These are phyloP conservation scores for Colletotrichum ledebouriae DNA, from an alignment of 2,329 filamentous ascomycete genomes.

Conservation along the genomic window DNA sequence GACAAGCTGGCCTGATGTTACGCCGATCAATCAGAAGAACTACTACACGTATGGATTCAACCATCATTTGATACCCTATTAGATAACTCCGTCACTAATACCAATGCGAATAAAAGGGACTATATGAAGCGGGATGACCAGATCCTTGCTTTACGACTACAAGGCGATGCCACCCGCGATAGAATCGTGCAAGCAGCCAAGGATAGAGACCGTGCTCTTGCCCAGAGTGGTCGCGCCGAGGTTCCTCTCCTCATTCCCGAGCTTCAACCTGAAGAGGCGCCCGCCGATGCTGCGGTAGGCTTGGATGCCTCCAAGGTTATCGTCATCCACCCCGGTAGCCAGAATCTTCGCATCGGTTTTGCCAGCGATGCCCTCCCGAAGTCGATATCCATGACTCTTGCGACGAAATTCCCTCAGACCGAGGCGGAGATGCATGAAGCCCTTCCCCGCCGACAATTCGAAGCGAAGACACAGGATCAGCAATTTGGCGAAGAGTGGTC, in stretches of 20 bases:
- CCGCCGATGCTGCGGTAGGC: constrained; percentile 67
- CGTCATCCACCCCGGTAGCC: constrained; percentile 94
- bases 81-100: constrained; percentile 44
- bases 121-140: constrained; percentile 99
- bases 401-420: constrained; percentile 80
- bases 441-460: constrained; percentile 78
- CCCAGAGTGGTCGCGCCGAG: constrained; percentile 78
- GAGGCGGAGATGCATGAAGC: constrained; percentile 88
- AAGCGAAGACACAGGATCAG: constrained; percentile 76
- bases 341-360: constrained; percentile 93
- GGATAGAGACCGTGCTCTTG: constrained; percentile 87
- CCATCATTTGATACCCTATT: too few species aligned
- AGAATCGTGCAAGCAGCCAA: constrained; percentile 87
- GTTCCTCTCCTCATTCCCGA: constrained; percentile 71
- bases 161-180: constrained; percentile 88
- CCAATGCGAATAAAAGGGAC: constrained; percentile 69
- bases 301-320: constrained; percentile 90
- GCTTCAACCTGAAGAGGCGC: constrained; percentile 70
- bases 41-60: constrained; percentile 85
- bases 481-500: constrained; percentile 88
- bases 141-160: constrained; percentile 87
- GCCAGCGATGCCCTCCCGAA: constrained; percentile 97
- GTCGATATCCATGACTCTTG: constrained; percentile 93
- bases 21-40: constrained; percentile 99
- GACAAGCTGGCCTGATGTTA: constrained; percentile 91